These are phyloP conservation scores for Pyrenochaeta sp. DNA, from an alignment of 2,329 filamentous ascomycete species.

Conservation along the genomic window DNA sequence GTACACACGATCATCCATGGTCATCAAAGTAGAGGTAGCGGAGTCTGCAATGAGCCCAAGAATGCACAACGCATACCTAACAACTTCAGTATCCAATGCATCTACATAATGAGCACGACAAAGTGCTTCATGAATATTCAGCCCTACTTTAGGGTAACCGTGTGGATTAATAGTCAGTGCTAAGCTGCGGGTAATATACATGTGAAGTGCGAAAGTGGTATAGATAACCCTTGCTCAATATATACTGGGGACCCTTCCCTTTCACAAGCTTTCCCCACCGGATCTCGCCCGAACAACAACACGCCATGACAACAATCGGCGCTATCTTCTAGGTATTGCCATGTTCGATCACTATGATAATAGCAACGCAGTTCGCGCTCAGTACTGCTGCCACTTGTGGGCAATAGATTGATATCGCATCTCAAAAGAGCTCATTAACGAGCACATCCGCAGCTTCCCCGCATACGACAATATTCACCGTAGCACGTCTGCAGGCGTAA, in stretches of 20 bases:
- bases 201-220: slow-evolving; percentile 8
- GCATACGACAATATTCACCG: slow-evolving; percentile 20
- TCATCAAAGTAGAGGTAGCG: background rate
- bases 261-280: slow-evolving; percentile 21
- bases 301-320: slow-evolving; percentile 29
- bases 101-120: slow-evolving; percentile 1
- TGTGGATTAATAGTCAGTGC: background rate
- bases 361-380: slow-evolving; percentile 21
- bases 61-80: background rate
- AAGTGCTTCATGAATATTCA: background rate
- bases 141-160: background rate
- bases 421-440: background rate
- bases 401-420: slow-evolving; percentile 24
- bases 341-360: slow-evolving; percentile 17
- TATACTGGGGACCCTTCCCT: slow-evolving; percentile 20
- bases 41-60: background rate
- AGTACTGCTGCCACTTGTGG: slow-evolving; percentile 16
- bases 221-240: slow-evolving; percentile 1
- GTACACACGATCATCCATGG: background rate
- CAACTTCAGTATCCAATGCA: background rate
- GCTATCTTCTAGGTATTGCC: slow-evolving; percentile 13
- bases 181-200: background rate
- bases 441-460: slow-evolving; percentile 30
- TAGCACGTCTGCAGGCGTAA: slow-evolving; percentile 2
- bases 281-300: slow-evolving; percentile 22